Percentiles rank a stretch among this genome's conserved stretches.
These are phyloP conservation scores for Murraya paniculata DNA, from an alignment of 345 rosid species.

Conservation along the genomic window DNA sequence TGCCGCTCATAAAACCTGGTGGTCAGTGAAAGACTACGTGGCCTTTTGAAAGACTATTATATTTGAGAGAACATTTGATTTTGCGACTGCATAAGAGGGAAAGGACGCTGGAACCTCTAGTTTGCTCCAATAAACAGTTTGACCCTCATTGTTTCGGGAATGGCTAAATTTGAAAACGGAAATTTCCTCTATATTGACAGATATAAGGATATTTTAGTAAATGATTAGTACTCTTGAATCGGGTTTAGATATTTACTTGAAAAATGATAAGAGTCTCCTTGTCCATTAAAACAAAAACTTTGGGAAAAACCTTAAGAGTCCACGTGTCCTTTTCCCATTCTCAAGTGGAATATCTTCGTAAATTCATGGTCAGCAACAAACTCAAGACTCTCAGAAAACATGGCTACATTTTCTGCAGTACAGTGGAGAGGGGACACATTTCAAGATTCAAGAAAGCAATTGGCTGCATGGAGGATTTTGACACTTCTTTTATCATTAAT, in stretches of 20 bases:
- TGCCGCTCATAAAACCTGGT: slow-evolving; percentile 25
- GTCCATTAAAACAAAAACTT: not conserved
- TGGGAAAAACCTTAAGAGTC: not conserved
- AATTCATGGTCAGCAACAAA: not conserved
- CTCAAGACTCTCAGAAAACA: not conserved
- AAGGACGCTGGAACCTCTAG: not conserved
- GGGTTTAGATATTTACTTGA: not conserved
- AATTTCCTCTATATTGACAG: too few relatives aligned
- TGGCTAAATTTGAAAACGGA: not conserved
- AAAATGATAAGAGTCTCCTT: not conserved
- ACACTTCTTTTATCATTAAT: not conserved
- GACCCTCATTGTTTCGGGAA: not conserved
- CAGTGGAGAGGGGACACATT: not conserved
- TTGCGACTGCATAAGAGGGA: not conserved
- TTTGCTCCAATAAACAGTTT: not conserved
- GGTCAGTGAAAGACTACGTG: slow-evolving; percentile 41
- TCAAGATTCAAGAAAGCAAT: not conserved
- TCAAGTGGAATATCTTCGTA: not conserved
- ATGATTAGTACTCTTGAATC: too few relatives aligned
- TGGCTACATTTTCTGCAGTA: not conserved
- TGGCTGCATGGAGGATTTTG: not conserved
- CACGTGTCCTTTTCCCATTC: not conserved
- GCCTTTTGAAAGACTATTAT: slow-evolving; percentile 14
- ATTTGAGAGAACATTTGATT: slow-evolving; percentile 18
- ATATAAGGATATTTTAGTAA: too few relatives aligned